A percentile compares a stretch with the other conserved stretches of the same genome.
These are phyloP conservation scores for Monilinia aucupariae DNA, from an alignment of 2,329 filamentous ascomycete species.

Conservation along the genomic window DNA sequence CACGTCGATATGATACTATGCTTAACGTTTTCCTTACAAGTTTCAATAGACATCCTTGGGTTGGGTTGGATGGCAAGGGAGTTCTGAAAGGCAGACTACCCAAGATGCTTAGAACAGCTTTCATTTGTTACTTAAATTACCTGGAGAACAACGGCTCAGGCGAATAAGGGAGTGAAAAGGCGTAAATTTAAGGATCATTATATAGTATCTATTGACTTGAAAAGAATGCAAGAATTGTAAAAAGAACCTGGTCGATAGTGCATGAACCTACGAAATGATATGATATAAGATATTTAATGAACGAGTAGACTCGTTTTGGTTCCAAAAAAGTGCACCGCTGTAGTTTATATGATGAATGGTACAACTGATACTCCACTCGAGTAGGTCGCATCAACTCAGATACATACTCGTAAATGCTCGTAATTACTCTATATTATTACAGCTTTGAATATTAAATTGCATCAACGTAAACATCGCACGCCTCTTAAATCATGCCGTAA, in stretches of 20 bases:
- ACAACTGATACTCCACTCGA: too few relatives aligned
- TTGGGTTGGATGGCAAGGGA: constrained; percentile 3
- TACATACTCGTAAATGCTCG: too few relatives aligned
- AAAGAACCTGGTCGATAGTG: not conserved
- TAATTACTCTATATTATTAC: too few relatives aligned
- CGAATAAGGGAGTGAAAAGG: not conserved
- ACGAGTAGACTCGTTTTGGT: too few relatives aligned
- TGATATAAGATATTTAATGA: not conserved
- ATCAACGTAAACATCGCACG: too few relatives aligned
- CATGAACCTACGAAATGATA: not conserved
- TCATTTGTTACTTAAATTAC: constrained; percentile 9
- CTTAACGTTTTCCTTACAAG: constrained; percentile 14
- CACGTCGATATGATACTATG: constrained; percentile 33
- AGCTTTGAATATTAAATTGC: too few relatives aligned
- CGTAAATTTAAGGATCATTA: constrained; percentile 2
- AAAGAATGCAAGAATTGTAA: not conserved
- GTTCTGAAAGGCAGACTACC: constrained; percentile 7
- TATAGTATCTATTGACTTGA: not conserved
- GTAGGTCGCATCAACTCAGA: too few relatives aligned
- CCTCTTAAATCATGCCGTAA: too few relatives aligned
- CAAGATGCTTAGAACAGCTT: constrained; percentile 5
- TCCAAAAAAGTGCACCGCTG: too few relatives aligned
- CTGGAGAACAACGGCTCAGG: not conserved
- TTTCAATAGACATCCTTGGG: constrained; percentile 9
- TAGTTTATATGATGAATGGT: not conserved